A percentile compares a stretch with the other conserved stretches of the same genome.
Conservation (phyloP, 225 moss, liverwort and hornwort genomes). For the Physcomitrium patens region DNA sequence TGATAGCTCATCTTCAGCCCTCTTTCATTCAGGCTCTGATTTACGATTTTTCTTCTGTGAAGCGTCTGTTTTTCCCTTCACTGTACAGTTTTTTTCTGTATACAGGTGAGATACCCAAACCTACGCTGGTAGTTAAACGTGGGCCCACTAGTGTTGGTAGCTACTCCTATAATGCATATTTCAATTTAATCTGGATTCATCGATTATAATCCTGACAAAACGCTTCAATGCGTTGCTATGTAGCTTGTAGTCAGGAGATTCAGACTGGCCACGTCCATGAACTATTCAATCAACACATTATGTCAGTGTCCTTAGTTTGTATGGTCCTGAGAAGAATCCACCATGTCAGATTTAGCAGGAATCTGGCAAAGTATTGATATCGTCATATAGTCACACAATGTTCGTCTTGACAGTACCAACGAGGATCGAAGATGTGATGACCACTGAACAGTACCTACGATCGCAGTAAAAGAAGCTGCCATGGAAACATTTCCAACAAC, state of each 20-base stretch:
- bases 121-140: neutral
- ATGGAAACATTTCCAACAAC: neutral
- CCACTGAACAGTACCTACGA: constrained; percentile 11
- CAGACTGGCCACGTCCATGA: neutral
- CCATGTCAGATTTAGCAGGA: constrained; percentile 62
- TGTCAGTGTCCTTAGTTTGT: neutral
- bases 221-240: constrained; percentile 9
- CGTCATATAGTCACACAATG: neutral
- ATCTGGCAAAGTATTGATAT: constrained; percentile 54
- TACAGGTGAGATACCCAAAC: neutral
- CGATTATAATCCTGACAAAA: constrained; percentile 4
- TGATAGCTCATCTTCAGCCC: too few species aligned
- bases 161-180: constrained; percentile 8
- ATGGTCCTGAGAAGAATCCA: neutral
- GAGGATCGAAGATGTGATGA: neutral
- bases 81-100: too few species aligned
- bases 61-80: too few species aligned
- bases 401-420: neutral
- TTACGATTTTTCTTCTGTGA: too few species aligned
- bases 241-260: neutral
- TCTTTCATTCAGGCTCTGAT: too few species aligned
- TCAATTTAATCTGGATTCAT: neutral
- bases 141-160: neutral
- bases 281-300: neutral
- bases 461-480: constrained; percentile 17